Percentiles rank a stretch among this genome's conserved stretches.
phyloP scores from a whole-genome alignment of 1,139 yeast species.

The Geotrichum carabidarum region DNA sequence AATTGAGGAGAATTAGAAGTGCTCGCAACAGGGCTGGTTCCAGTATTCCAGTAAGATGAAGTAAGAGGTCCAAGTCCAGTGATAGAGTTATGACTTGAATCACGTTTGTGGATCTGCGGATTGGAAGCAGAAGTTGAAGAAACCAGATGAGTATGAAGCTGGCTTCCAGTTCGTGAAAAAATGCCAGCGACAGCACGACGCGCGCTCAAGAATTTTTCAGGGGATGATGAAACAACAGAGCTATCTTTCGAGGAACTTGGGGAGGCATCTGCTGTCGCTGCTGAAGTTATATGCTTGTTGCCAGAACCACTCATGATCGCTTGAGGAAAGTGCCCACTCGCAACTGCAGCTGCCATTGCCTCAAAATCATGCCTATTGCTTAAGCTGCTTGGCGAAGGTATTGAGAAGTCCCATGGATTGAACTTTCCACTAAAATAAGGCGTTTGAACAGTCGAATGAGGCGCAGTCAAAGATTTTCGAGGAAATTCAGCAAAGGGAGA shows the following conservation, averaged over 20 bases:
- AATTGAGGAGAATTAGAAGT: constrained; percentile 13
- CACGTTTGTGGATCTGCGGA: constrained; percentile 9
- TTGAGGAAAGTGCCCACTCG: not conserved
- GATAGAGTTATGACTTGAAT: constrained; percentile 12
- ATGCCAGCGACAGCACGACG: constrained; percentile 33
- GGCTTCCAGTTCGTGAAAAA: constrained; percentile 18
- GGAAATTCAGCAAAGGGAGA: constrained; percentile 6
- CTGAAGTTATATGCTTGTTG: not conserved
- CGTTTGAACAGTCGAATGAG: constrained; percentile 8
- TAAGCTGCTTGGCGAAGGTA: constrained; percentile 14
- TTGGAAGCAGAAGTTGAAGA: not conserved
- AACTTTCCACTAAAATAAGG: constrained; percentile 16
- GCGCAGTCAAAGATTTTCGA: constrained; percentile 3
- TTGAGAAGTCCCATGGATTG: constrained; percentile 15
- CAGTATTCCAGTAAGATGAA: constrained; percentile 6
- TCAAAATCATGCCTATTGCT: constrained; percentile 10
- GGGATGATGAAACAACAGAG: constrained; percentile 22
- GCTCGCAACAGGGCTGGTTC: constrained; percentile 14
- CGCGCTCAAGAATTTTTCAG: constrained; percentile 27
- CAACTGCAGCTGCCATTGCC: constrained; percentile 2
- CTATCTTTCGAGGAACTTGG: constrained; percentile 14
- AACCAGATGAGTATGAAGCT: constrained; percentile 8
- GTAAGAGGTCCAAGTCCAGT: constrained; percentile 5
- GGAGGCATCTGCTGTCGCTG: constrained; percentile 3
- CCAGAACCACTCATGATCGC: not conserved